Evolutionary conservation across 768 basidiomycete species (phyloP).

Genomic region (Podaxis mareebaensis): DNA sequence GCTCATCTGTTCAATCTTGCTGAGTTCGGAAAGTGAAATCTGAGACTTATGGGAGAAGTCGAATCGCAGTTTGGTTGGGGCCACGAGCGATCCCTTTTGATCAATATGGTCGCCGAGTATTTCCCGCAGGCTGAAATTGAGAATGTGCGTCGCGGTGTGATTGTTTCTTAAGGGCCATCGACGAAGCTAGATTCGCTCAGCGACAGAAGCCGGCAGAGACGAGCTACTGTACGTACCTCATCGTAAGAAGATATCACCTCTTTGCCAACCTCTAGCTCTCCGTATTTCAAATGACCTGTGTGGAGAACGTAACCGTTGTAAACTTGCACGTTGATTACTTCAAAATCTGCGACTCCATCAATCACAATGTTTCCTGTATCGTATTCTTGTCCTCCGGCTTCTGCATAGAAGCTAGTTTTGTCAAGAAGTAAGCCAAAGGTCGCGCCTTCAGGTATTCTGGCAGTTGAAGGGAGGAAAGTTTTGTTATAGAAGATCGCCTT

Average conservation of each 20-base stretch:
- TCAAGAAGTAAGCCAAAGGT: conserved; percentile 88
- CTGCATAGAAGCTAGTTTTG: conserved; percentile 94
- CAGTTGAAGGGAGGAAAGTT: conserved; percentile 69
- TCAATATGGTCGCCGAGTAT: conserved; percentile 96
- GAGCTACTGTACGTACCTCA: conserved; percentile 53
- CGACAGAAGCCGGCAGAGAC: not conserved
- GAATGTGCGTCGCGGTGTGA: conserved; percentile 97
- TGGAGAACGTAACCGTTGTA: conserved; percentile 97
- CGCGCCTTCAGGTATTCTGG: conserved; percentile 59
- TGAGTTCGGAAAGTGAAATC: conserved; percentile 73
- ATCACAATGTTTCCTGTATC: conserved; percentile 96
- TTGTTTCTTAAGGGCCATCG: conserved; percentile 97
- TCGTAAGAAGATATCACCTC: conserved; percentile 90
- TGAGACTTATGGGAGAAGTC: conserved; percentile 97
- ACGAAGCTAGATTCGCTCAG: conserved; percentile 56
- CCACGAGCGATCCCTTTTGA: conserved; percentile 97
- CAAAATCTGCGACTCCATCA: conserved; percentile 89
- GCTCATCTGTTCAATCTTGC: conserved; percentile 81
- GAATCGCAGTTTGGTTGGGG: conserved; percentile 93
- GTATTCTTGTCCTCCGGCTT: conserved; percentile 95
- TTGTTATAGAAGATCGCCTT: conserved; percentile 86
- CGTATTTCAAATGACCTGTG: conserved; percentile 88
- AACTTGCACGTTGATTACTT: conserved; percentile 90
- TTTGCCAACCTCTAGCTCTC: conserved; percentile 74
- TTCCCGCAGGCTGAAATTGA: conserved; percentile 92